Base-by-base conservation (phyloP, 2,329 filamentous ascomycete genomes). In the Cladobotryum mycophilum region DNA sequence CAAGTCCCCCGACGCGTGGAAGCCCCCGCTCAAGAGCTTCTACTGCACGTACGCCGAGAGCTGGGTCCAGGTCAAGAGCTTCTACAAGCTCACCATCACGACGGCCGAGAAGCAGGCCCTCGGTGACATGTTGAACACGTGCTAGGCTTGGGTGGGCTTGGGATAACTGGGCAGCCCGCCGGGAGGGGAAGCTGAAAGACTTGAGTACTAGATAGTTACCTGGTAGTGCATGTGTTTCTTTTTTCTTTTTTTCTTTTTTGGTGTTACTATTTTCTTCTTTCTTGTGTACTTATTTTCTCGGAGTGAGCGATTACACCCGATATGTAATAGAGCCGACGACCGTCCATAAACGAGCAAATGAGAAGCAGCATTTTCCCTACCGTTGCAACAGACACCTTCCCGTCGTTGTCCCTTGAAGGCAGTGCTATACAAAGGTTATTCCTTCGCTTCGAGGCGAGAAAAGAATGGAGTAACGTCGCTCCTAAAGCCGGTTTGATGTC, bases 51-150 rank as follows among this genome's bases (percentile, higher is more conserved):
- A 95, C 62, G 85, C 88, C 13, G 76, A 79, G 64, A 81, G 84
- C 63, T 95, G 85, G 84, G 76, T 92, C 38, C 78, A 81, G 61
- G 88, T 95, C 58, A 95, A 93, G 80, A 80, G 75, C 60, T 79
- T 82, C 60, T 93, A 86, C 65, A 66, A 64, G 1, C 68, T 95
- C 57, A 85, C 78, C 14, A 72, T 93, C 54, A 92, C 85, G 1
- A 74, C 73, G 43, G 81, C 80, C 1, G 88, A 95, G 76, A 89
- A 88, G 76, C 69, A 69, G 14, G 85, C 86, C 0, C 67, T 91
- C 55, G 71, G 70, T 1, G 72, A 68, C 45, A 68, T 70, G 64
- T 57, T 70, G 41, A 56, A 61, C 50, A 58, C 51, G 7, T 70
- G 67, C 25, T 30, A 11, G n/a, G n/a, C n/a, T n/a, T n/a, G n/a